These are phyloP conservation scores for Erodium maritimum DNA, from an alignment of 345 rosid species.

Conservation along the genomic window DNA sequence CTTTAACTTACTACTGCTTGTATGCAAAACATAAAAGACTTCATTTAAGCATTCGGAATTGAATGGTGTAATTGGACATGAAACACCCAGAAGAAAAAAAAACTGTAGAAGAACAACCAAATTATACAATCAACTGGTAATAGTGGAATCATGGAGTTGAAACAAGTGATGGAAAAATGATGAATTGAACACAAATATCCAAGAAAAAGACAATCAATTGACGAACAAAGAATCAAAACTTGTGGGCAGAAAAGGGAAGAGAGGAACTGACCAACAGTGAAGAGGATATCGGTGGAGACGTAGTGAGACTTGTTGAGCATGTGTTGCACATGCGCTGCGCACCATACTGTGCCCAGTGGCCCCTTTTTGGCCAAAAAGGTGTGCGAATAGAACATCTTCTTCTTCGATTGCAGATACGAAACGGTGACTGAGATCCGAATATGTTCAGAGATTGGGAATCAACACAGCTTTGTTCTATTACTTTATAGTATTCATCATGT, in stretches of 20 bases:
- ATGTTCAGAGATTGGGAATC: no score
- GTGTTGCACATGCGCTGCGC: conserved; percentile 75
- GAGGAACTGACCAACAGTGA: conserved; percentile 44
- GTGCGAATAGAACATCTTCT: conserved; percentile 55
- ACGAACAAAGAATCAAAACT: no score
- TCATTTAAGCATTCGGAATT: no score
- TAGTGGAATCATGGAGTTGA: no score
- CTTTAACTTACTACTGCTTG: not conserved
- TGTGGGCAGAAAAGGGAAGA: not conserved
- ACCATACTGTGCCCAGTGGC: conserved; percentile 74
- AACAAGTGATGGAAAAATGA: no score
- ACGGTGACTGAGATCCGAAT: no score
- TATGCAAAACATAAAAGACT: not conserved
- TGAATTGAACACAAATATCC: no score
- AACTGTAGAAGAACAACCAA: no score
- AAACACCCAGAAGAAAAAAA: not conserved
- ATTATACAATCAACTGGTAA: no score
- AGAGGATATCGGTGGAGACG: conserved; percentile 48
- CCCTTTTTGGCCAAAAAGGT: conserved; percentile 52
- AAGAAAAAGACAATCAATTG: no score
- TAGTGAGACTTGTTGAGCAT: conserved; percentile 76
- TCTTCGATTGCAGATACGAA: no score
- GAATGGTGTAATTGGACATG: not conserved
- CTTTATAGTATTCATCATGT: no score
- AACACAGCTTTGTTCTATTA: not conserved